A percentile compares a stretch with the other conserved stretches of the same genome.
Evolutionary conservation across 2,329 filamentous ascomycete species (phyloP).

Genomic region (Fusarium nygamai): DNA sequence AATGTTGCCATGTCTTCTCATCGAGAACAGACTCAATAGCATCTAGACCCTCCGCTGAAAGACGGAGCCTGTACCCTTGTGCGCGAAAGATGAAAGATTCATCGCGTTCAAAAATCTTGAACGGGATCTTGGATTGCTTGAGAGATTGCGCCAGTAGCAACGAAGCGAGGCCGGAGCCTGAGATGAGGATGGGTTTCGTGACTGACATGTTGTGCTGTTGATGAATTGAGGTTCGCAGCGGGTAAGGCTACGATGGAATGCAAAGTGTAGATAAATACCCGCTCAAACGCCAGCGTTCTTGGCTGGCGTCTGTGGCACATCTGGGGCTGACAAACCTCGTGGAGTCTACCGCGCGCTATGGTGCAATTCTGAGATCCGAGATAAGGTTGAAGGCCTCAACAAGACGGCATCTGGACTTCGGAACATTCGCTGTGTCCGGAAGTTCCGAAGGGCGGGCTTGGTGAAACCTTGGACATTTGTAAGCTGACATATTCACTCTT

Average conservation of each 20-base stretch:
- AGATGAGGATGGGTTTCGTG: constrained; percentile 53
- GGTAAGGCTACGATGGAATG: background rate
- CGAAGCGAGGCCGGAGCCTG: constrained; percentile 56
- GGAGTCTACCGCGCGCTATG: background rate
- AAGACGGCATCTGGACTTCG: background rate
- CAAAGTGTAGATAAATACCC: background rate
- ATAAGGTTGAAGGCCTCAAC: background rate
- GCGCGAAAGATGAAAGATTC: constrained; percentile 62
- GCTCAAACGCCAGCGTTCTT: background rate
- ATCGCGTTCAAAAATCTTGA: constrained; percentile 67
- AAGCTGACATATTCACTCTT: background rate
- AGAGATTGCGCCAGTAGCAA: constrained; percentile 57
- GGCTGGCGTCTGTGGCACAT: background rate
- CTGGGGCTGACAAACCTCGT: background rate
- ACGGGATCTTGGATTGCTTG: constrained; percentile 55
- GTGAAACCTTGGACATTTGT: background rate
- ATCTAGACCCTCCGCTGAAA: constrained; percentile 66
- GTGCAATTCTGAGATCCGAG: background rate
- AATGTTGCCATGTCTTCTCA: constrained; percentile 58
- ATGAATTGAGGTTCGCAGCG: background rate
- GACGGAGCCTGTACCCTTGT: constrained; percentile 70
- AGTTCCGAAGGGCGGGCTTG: background rate
- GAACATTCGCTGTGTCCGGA: background rate
- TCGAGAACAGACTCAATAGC: constrained; percentile 69
- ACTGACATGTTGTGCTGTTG: constrained; percentile 19